phyloP scores from a whole-genome alignment of 257 asterid species.

The Solanum gandarillasii region DNA sequence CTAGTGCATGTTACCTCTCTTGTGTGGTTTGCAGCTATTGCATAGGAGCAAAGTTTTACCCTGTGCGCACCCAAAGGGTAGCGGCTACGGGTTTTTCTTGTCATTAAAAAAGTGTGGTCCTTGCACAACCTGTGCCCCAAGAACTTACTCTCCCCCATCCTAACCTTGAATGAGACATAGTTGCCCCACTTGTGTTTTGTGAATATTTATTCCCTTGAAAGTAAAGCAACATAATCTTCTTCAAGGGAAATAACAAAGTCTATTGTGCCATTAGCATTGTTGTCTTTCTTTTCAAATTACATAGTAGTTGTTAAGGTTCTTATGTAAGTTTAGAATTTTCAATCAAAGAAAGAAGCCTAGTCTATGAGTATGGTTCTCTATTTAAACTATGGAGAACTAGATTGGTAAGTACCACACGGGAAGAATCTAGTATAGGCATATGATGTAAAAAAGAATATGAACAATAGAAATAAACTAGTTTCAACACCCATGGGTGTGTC shows the following conservation, averaged over 20 bases:
- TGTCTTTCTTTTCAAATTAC: not conserved
- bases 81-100: not conserved
- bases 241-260: not conserved
- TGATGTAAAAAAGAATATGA: not conserved
- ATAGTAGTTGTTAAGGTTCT: not conserved
- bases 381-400: not conserved
- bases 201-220: not conserved
- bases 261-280: not conserved
- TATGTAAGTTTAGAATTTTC: not conserved
- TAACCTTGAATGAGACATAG: not conserved
- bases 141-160: not conserved
- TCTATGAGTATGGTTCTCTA: not conserved
- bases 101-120: not conserved
- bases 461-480: not conserved
- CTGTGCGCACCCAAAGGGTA: not conserved
- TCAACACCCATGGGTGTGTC: not conserved
- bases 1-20: not conserved
- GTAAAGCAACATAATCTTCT: not conserved
- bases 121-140: not conserved
- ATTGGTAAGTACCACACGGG: not conserved
- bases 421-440: not conserved
- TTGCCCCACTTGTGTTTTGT: not conserved
- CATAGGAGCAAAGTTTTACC: not conserved
- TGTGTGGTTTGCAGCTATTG: not conserved
- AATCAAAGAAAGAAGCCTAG: not conserved